Conservation (phyloP, 345 rosid species). For the Eucalyptus regnans region DNA sequence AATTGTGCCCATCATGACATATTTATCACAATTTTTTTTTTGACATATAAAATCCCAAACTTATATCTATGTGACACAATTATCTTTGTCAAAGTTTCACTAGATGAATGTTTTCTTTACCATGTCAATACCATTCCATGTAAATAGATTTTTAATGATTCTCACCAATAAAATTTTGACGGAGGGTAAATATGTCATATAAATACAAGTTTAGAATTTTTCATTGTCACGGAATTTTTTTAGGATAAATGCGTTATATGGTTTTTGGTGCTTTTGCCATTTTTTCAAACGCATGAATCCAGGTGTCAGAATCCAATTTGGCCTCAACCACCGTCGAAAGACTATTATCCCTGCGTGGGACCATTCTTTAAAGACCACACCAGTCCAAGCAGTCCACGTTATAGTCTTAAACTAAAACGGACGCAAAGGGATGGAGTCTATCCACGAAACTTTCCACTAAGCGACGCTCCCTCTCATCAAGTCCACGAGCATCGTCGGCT, state of each 20-base stretch:
- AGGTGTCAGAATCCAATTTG: not conserved
- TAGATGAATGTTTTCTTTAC: too few relatives aligned
- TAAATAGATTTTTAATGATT: too few relatives aligned
- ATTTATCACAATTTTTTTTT: too few relatives aligned
- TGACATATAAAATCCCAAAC: not conserved
- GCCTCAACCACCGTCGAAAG: not conserved
- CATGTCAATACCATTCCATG: not conserved
- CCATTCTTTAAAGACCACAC: not conserved
- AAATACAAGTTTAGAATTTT: too few relatives aligned
- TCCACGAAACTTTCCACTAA: not conserved
- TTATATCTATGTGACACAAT: too few relatives aligned
- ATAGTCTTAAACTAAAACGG: not conserved
- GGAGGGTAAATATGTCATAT: not conserved
- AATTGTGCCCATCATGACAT: too few relatives aligned
- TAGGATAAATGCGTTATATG: too few relatives aligned
- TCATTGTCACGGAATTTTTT: not conserved
- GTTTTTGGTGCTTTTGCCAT: not conserved
- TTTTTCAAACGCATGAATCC: not conserved
- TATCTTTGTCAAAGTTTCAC: not conserved
- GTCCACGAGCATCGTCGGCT: not conserved
- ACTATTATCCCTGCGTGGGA: not conserved
- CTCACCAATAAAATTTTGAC: rapidly evolving
- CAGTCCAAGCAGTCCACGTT: not conserved
- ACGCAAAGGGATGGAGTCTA: not conserved
- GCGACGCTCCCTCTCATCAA: not conserved